Base-by-base conservation (phyloP, 2,329 filamentous ascomycete species). In the Pestalotiopsis sp. region DNA sequence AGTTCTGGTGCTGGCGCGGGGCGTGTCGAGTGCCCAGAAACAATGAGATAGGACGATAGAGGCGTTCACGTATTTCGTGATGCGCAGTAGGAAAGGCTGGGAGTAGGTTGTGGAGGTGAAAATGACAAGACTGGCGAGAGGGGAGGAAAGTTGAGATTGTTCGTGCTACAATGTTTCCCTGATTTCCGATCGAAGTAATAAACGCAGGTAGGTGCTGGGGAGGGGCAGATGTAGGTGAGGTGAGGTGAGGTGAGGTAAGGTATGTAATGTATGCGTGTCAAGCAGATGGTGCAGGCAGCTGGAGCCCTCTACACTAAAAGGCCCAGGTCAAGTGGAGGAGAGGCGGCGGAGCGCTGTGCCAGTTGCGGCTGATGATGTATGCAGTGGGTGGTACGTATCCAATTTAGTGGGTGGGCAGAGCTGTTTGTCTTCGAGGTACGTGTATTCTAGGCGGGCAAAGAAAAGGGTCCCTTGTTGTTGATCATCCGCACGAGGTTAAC, bases 141-240 rank as follows among this genome's bases (percentile, higher is more conserved):
- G 20, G 13, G 27, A 36, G 31, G 59, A 20, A 62, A 20, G 25
- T 31, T 59, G 57, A 27, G 27, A 36, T 59, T 12, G 57, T 59
- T 13, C 3, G 14, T 39, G 9, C 9, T 9, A 14, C 31, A 36
- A 62, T 62, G 27, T 62, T 62, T 39, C 59, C 59, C 11, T n/a
- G 59, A 38, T 39, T 39, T 4, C 14, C 12, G 14, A 17, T 39
- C 59, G 20, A 52, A 52, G n/a, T 52, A 36, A 36, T 36, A 36
- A 9, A 36, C 31, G 17, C 45, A 52, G 45, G 17, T 52, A 9
- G 45, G 7, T n/a, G 14, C 45, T n/a, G 45, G 5, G 59, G 59
- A 62, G 59, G 59, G 59, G 59, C 59, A 62, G 59, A 62, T 7
- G 57, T 59, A 62, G 27, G 27, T n/a, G 20, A 59, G 55, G 5